These are phyloP conservation scores for Clohesyomyces aquaticus DNA, from an alignment of 495 filamentous ascomycete genomes.

Conservation along the genomic window DNA sequence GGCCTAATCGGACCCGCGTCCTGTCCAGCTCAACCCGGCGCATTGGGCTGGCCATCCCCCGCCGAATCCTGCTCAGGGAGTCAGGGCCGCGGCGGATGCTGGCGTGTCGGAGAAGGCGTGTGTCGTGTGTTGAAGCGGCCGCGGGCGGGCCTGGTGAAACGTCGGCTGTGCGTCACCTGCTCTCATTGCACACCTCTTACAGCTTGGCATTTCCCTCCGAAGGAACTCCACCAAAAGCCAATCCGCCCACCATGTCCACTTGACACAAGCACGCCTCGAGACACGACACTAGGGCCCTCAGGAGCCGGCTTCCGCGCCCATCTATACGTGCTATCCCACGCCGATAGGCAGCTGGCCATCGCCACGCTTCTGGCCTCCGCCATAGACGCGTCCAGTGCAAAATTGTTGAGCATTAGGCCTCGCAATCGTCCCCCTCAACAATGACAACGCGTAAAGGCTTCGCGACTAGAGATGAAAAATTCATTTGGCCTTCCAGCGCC, in stretches of 20 bases:
- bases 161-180: not conserved
- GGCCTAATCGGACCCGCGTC: not conserved
- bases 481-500: constrained; percentile 25
- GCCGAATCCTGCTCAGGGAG: too few relatives aligned
- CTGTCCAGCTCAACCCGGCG: not conserved
- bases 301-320: not conserved
- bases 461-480: constrained; percentile 1
- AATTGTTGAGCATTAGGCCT: too few relatives aligned
- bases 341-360: not conserved
- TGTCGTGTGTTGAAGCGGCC: not conserved
- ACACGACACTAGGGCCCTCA: not conserved
- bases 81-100: not conserved
- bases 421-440: too few relatives aligned
- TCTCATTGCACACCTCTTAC: not conserved
- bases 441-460: too few relatives aligned
- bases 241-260: not conserved
- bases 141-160: not conserved
- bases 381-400: constrained; percentile 12
- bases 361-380: not conserved
- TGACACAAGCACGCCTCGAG: not conserved
- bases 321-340: not conserved
- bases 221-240: not conserved
- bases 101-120: not conserved
- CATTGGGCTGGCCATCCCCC: too few relatives aligned
- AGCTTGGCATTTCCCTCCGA: not conserved